Evolutionary conservation across 2,329 filamentous ascomycete genomes (phyloP), one percentile per base, ranked within the genome.

Genomic region (Magnaporthiopsis incrustans): DNA sequence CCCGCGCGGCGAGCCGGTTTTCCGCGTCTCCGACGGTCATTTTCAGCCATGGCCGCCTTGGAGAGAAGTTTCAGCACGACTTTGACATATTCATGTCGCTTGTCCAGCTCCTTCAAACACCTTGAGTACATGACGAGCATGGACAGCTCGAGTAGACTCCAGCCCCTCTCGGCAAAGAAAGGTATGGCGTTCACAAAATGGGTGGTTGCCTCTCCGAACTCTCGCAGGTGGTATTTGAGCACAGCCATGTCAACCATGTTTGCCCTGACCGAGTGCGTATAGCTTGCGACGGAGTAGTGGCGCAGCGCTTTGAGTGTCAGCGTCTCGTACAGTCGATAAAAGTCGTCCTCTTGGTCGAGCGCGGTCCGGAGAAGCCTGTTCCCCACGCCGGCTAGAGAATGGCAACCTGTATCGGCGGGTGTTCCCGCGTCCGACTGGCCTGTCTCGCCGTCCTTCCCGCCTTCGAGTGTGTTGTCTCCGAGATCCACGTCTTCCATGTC

Each of bases 101-200:
- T 85, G 61, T 89, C 81, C 33, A 97, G 82, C 69, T 91, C 84
- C 68, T 90, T 89, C 33, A 99, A 81, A 73, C 93, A 98, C 61
- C 85, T 84, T 0, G 90, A 85, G 73, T 97, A 95, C 82, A 97
- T 89, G 67, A 91, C 85, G 7, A 98, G 82, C 83, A 97, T 90
- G 0, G 89, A 89, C 4, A 92, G 79, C 72, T 98, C 92, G 15
- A 97, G 80, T 0, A 88, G 79, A 63, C 84, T 86, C 93, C 95
- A 98, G 59, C 88, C 85, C 64, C 84, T 87, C 64, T 89, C 86
- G 0, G 89, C 89, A 69, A 95, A 97, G 67, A 91, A 90, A 0
- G 89, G 88, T 0, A 90, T 89, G 58, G 95, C 87, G 59, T 87
- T 83, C 70, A 89, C 85, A 70, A 99, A 95, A 71, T 90, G 93